These are phyloP conservation scores for Plasmodium knowlesi DNA, from an alignment of 169 alveolate genomes.

Conservation along the genomic window DNA sequence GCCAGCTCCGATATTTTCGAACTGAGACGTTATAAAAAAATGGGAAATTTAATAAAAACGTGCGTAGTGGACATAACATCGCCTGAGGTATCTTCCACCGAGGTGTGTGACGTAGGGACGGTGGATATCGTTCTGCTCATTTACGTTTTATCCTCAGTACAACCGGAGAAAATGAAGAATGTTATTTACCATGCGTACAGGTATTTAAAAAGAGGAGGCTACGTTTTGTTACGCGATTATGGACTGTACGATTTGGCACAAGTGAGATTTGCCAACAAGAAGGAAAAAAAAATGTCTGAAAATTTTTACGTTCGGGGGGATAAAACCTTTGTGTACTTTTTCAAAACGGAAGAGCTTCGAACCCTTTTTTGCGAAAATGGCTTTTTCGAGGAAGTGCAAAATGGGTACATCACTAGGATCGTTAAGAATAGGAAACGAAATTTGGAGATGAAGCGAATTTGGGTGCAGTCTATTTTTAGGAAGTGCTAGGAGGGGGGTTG, in stretches of 20 bases:
- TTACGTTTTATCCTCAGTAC: conserved; percentile 92
- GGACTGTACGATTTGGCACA: conserved; percentile 94
- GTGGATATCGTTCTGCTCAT: conserved; percentile 90
- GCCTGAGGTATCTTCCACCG: background rate
- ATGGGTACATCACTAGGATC: conserved; percentile 62
- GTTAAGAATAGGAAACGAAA: conserved; percentile 70
- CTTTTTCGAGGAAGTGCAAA: conserved; percentile 48
- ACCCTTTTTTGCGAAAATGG: conserved; percentile 76
- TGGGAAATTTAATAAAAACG: conserved; percentile 75
- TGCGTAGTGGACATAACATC: conserved; percentile 73
- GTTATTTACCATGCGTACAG: conserved; percentile 82
- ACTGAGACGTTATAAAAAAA: conserved; percentile 29
- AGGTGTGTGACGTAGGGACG: conserved; percentile 71
- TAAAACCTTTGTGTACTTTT: conserved; percentile 92
- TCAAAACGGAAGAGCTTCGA: conserved; percentile 86
- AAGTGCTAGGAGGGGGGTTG: background rate
- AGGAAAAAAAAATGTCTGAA: conserved; percentile 90
- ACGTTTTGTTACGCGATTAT: conserved; percentile 93
- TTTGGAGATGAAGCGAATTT: conserved; percentile 68
- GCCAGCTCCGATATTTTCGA: conserved; percentile 14
- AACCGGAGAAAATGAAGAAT: conserved; percentile 90
- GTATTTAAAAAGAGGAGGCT: conserved; percentile 89
- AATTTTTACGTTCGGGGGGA: conserved; percentile 93
- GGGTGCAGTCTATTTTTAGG: conserved; percentile 72
- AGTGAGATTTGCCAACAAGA: conserved; percentile 89